Evolutionary conservation across 2,329 filamentous ascomycete species (phyloP).

Genomic region (Metarhizium album): DNA sequence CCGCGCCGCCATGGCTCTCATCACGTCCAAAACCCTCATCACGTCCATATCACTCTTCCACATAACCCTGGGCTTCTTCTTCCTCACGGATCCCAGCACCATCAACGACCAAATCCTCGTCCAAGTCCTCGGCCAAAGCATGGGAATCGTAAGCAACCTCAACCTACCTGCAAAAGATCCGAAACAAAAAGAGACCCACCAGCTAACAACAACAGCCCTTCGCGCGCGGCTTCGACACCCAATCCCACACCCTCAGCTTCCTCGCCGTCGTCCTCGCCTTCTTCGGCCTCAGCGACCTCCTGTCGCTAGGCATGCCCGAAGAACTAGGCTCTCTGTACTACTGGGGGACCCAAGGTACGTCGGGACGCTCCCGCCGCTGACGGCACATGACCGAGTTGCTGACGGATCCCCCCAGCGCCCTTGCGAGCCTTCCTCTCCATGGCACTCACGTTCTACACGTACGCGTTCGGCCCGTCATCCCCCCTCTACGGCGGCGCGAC

Average conservation of each 20-base stretch:
- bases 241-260: constrained; percentile 62
- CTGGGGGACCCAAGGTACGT: constrained; percentile 55
- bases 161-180: no score
- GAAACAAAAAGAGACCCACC: not conserved
- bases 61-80: constrained; percentile 72
- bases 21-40: constrained; percentile 73
- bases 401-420: constrained; percentile 33
- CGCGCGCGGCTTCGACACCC: constrained; percentile 55
- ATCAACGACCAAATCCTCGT: constrained; percentile 74
- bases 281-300: constrained; percentile 51
- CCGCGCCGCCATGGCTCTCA: constrained; percentile 56
- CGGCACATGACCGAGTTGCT: not conserved
- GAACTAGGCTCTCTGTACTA: constrained; percentile 52
- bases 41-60: constrained; percentile 76
- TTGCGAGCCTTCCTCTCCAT: constrained; percentile 57
- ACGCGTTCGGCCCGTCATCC: constrained; percentile 44
- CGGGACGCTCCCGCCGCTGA: constrained; percentile 33
- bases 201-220: constrained; percentile 39
- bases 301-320: constrained; percentile 57
- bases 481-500: constrained; percentile 30
- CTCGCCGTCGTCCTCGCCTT: constrained; percentile 57
- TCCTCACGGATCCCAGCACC: constrained; percentile 60
- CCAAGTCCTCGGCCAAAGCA: constrained; percentile 69
- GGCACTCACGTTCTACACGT: constrained; percentile 51
- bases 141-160: constrained; percentile 59